Evolutionary conservation across 768 basidiomycete genomes (phyloP).

Genomic region (Naematelia encephala): DNA sequence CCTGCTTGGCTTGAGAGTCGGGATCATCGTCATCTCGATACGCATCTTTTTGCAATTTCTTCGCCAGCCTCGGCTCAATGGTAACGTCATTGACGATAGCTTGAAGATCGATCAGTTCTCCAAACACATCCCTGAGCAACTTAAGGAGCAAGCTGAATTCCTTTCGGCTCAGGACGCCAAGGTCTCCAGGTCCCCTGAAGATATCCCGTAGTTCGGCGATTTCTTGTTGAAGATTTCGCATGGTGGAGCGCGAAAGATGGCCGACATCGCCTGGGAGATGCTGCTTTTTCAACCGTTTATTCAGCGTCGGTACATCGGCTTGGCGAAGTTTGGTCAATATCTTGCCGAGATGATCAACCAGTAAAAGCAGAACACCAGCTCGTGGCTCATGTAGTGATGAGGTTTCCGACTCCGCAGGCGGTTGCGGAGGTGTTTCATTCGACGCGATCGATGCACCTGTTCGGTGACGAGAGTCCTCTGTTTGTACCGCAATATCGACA

Average conservation of each 20-base stretch:
- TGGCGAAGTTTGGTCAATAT: constrained; percentile 65
- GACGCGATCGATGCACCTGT: constrained; percentile 11
- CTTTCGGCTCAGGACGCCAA: constrained; percentile 64
- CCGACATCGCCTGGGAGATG: constrained; percentile 74
- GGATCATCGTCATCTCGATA: constrained; percentile 55
- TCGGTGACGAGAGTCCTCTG: not conserved
- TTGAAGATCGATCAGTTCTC: constrained; percentile 76
- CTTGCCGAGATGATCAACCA: constrained; percentile 57
- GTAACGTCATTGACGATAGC: constrained; percentile 82
- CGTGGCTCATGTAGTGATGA: constrained; percentile 62
- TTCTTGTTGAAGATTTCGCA: constrained; percentile 71
- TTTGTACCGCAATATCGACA: constrained; percentile 22
- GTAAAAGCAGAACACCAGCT: constrained; percentile 43
- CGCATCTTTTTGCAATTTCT: constrained; percentile 55
- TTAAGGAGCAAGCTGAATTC: constrained; percentile 81
- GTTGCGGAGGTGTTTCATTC: constrained; percentile 23
- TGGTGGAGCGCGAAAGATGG: constrained; percentile 77
- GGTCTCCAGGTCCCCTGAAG: constrained; percentile 71
- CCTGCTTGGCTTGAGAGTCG: constrained; percentile 47
- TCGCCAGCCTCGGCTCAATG: constrained; percentile 75
- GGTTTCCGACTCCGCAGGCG: constrained; percentile 68
- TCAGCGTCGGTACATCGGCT: constrained; percentile 81
- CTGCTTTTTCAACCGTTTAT: constrained; percentile 85
- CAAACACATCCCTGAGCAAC: constrained; percentile 76
- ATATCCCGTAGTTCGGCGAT: constrained; percentile 64